phyloP scores from a whole-genome alignment of 352 stramenopile genomes.

The Pythium grandisporangium region DNA sequence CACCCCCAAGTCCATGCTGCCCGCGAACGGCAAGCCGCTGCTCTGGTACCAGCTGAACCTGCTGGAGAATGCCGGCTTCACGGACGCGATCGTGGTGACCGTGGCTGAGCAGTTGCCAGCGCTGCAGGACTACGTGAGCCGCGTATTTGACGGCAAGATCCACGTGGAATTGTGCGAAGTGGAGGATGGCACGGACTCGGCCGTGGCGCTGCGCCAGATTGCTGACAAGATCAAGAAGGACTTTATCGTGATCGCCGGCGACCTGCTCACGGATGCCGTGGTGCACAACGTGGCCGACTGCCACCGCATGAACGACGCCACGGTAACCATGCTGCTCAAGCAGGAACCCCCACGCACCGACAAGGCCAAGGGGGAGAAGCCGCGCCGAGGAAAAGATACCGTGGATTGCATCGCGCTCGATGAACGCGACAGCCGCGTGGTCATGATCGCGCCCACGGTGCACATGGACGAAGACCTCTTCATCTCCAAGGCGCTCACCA shows the following conservation, averaged over 20 bases:
- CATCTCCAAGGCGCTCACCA: conserved; percentile 66
- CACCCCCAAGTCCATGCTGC: conserved; percentile 64
- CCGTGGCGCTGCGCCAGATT: conserved; percentile 58
- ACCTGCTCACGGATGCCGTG: conserved; percentile 72
- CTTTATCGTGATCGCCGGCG: conserved; percentile 74
- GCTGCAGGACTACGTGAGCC: conserved; percentile 70
- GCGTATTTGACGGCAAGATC: conserved; percentile 77
- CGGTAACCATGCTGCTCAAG: conserved; percentile 76
- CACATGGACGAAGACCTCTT: conserved; percentile 80
- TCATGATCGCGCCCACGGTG: conserved; percentile 58
- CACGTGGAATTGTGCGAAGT: conserved; percentile 69
- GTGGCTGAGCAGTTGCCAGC: conserved; percentile 41
- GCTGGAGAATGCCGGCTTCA: conserved; percentile 73
- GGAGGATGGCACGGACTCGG: conserved; percentile 62
- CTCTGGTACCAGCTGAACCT: conserved; percentile 79
- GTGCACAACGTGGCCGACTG: conserved; percentile 76
- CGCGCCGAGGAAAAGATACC: conserved; percentile 70
- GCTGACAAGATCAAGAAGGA: conserved; percentile 72
- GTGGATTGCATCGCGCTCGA: conserved; percentile 72
- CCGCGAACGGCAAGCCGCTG: conserved; percentile 48
- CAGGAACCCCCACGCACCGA: conserved; percentile 27
- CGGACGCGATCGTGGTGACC: conserved; percentile 64
- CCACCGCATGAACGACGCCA: conserved; percentile 77
- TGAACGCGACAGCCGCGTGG: conserved; percentile 57
- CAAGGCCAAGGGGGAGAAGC: conserved; percentile 59